A percentile compares a stretch with the other conserved stretches of the same genome.
Conservation (phyloP, 1,284 basidiomycete genomes). For the Sutorius eximius region DNA sequence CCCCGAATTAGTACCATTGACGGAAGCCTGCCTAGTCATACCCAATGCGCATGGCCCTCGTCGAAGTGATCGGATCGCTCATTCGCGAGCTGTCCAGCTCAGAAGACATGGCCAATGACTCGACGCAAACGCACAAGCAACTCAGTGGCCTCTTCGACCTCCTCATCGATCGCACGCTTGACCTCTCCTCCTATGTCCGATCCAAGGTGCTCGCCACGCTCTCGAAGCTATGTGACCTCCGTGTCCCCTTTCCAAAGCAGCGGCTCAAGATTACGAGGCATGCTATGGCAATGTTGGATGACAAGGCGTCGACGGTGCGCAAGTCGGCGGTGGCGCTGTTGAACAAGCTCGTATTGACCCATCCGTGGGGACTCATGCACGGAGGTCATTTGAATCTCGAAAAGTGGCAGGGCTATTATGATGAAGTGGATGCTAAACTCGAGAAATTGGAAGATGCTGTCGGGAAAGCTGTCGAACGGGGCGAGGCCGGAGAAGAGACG, state of each 20-base stretch:
- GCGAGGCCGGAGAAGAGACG: constrained; percentile 34
- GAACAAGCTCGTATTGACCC: constrained; percentile 79
- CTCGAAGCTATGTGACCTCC: constrained; percentile 67
- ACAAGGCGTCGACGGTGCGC: constrained; percentile 88
- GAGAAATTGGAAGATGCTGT: constrained; percentile 55
- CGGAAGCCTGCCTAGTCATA: constrained; percentile 62
- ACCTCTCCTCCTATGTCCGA: constrained; percentile 89
- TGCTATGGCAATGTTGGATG: constrained; percentile 81
- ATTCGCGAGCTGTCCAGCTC: constrained; percentile 74
- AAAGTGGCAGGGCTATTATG: constrained; percentile 77
- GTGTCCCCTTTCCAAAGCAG: constrained; percentile 84
- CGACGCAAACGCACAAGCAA: constrained; percentile 74
- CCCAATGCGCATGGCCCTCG: constrained; percentile 91
- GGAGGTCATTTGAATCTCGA: constrained; percentile 78
- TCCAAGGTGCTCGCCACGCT: constrained; percentile 83
- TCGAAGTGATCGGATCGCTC: constrained; percentile 83
- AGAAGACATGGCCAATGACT: constrained; percentile 47
- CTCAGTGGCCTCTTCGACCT: constrained; percentile 82
- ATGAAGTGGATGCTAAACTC: constrained; percentile 64
- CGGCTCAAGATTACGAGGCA: constrained; percentile 75
- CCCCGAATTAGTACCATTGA: background rate
- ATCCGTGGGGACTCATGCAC: constrained; percentile 86
- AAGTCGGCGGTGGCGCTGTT: constrained; percentile 83
- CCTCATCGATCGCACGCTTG: constrained; percentile 85
- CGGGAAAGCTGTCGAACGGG: constrained; percentile 56